Percentiles rank a stretch among this genome's conserved stretches.
Evolutionary conservation across 768 basidiomycete genomes (phyloP).

Genomic region (Trametes cingulata): DNA sequence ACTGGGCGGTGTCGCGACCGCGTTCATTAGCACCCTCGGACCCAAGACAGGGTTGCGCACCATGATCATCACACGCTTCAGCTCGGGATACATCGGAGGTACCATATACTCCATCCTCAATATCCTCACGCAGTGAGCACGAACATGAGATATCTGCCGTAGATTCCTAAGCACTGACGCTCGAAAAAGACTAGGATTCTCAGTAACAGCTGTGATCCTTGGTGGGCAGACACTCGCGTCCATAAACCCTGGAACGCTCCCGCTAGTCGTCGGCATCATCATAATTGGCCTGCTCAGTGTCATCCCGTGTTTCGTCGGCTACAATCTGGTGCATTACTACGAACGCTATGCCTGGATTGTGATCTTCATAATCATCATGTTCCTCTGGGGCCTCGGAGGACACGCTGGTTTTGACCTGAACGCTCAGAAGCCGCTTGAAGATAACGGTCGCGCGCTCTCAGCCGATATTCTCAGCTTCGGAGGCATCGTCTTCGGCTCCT

Average conservation of each 20-base stretch:
- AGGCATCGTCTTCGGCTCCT: slow-evolving; percentile 50
- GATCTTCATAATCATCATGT: slow-evolving; percentile 47
- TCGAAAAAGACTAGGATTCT: slow-evolving; percentile 46
- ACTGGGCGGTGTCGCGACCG: slow-evolving; percentile 42
- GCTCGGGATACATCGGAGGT: slow-evolving; percentile 50
- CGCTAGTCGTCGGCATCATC: slow-evolving; percentile 50
- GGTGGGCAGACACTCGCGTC: slow-evolving; percentile 54
- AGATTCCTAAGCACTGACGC: not conserved
- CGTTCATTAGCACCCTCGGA: slow-evolving; percentile 56
- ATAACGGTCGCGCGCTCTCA: slow-evolving; percentile 43
- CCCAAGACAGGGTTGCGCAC: slow-evolving; percentile 55
- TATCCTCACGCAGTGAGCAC: slow-evolving; percentile 43
- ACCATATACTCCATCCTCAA: slow-evolving; percentile 53
- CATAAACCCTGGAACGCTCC: slow-evolving; percentile 44
- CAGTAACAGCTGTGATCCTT: slow-evolving; percentile 49
- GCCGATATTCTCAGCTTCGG: slow-evolving; percentile 55
- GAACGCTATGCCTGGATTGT: slow-evolving; percentile 60
- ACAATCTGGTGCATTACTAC: slow-evolving; percentile 47
- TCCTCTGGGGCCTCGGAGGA: slow-evolving; percentile 51
- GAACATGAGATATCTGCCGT: not conserved
- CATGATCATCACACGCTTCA: slow-evolving; percentile 53
- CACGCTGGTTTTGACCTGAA: slow-evolving; percentile 47
- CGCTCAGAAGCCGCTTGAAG: slow-evolving; percentile 44
- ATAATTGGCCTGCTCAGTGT: slow-evolving; percentile 45
- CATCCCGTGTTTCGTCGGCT: slow-evolving; percentile 49